These are phyloP conservation scores for Haematococcus sp. DNA, from an alignment of 139 green algal genomes.

Conservation along the genomic window DNA sequence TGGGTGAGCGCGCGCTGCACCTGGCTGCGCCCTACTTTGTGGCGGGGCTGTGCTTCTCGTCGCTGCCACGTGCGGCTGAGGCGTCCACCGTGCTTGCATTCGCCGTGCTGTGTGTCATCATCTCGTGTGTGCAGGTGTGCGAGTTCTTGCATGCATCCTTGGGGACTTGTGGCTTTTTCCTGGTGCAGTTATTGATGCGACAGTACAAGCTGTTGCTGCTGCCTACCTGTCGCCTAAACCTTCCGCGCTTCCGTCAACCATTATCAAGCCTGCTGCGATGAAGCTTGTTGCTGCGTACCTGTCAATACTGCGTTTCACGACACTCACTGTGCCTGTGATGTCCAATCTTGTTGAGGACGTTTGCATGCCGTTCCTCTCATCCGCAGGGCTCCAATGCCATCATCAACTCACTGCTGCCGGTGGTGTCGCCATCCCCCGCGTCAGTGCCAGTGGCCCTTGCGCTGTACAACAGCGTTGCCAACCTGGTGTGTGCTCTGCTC, in stretches of 20 bases:
- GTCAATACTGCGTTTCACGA: too few relatives aligned
- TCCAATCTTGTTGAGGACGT: too few relatives aligned
- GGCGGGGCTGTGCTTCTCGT: constrained; percentile 19
- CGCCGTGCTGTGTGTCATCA: not conserved
- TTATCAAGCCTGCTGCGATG: not conserved
- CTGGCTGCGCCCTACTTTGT: constrained; percentile 28
- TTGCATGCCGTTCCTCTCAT: not conserved
- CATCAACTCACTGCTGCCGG: constrained; percentile 23
- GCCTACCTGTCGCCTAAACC: not conserved
- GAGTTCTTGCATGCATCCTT: not conserved
- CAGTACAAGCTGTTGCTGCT: too few relatives aligned
- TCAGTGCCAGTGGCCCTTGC: constrained; percentile 18
- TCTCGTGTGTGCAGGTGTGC: constrained; percentile 26
- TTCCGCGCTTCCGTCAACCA: too few relatives aligned
- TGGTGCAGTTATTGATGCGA: too few relatives aligned
- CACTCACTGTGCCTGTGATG: too few relatives aligned
- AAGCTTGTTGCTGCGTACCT: too few relatives aligned
- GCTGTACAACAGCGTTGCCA: constrained; percentile 30
- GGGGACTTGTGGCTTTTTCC: not conserved
- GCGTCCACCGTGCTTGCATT: constrained; percentile 5
- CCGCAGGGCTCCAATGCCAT: constrained; percentile 32
- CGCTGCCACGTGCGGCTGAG: constrained; percentile 14
- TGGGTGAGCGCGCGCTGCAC: constrained; percentile 24
- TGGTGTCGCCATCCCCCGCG: not conserved
- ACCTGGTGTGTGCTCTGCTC: constrained; percentile 9